Evolutionary conservation across 306 rosid species (phyloP), one percentile per base, ranked within the genome.

Genomic region (Prunus campanulata): DNA sequence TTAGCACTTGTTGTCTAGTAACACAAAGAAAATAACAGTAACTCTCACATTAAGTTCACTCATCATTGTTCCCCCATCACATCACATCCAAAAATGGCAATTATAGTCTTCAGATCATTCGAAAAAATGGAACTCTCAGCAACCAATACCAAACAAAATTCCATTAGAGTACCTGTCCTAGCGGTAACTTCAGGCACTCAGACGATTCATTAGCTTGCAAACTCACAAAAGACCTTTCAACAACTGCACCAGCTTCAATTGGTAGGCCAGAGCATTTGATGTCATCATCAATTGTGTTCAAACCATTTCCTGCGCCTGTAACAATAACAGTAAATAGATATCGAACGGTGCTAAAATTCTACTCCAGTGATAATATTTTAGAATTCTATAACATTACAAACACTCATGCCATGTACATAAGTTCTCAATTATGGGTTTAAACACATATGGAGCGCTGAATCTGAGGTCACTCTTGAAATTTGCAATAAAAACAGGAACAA

Each of bases 91-190:
- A 25, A 68, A 61, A 42, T 52, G 74, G 10, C 61, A 84, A 82
- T 30, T 61, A 61, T 6, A 30, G 8, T 6, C 9, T 12, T 20
- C 57, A 46, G 30, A 71, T 54, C 51, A 12, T 74, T 64, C 12
- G 14, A 55, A 74, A 54, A 25, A 14, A 39, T 27, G n/a, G n/a
- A 60, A 74, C 54, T 74, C 52, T 27, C 13, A 11, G 51, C 50
- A 71, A 66, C 75, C 71, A 25, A 55, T 12, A 74, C 56, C 72
- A 72, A 75, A 66, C 32, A 42, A 70, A 63, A 62, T n/a, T 32
- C 25, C 68, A 52, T 24, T 70, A 50, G 79, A 47, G 70, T 81
- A 90, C 97, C 88, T 46, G 79, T 77, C 81, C 85, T 55, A 32
- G 61, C 75, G 79, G 62, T 64, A 83, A 70, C 64, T 77, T 76